These are phyloP conservation scores for Plasmodium sp. DNA, from an alignment of 169 alveolate genomes.

Conservation along the genomic window DNA sequence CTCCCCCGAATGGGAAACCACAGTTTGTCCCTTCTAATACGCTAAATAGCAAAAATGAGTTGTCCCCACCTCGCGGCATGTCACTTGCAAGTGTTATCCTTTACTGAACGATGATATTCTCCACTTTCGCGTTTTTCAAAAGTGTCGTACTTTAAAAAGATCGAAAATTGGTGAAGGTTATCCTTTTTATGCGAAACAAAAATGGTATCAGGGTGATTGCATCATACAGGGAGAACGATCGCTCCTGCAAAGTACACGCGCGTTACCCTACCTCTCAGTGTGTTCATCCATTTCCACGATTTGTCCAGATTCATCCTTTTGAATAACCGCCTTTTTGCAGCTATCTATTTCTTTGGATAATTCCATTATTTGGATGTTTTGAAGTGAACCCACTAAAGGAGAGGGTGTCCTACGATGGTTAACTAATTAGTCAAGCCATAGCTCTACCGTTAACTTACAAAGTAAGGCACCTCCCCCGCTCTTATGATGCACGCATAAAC, in stretches of 20 bases:
- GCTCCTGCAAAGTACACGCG: background rate
- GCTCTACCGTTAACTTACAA: background rate
- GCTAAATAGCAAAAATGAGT: background rate
- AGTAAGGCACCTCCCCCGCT: background rate
- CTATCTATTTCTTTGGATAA: background rate
- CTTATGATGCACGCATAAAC: background rate
- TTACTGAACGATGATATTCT: background rate
- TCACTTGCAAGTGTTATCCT: background rate
- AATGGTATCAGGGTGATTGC: background rate
- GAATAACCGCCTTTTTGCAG: background rate
- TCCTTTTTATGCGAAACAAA: background rate
- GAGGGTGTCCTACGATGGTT: background rate
- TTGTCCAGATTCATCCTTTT: background rate
- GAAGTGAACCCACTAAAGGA: background rate
- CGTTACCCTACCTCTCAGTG: background rate
- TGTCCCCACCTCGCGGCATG: background rate
- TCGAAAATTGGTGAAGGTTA: background rate
- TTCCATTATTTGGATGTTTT: background rate
- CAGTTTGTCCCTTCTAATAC: background rate
- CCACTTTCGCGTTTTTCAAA: background rate
- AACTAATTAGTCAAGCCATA: background rate
- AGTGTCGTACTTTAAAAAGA: background rate
- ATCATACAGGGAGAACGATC: background rate
- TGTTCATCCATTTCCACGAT: background rate
- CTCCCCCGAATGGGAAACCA: background rate